Percentiles rank a stretch among this genome's conserved stretches.
These are phyloP conservation scores for Gossypium stocksii DNA, from an alignment of 345 rosid genomes.

Conservation along the genomic window DNA sequence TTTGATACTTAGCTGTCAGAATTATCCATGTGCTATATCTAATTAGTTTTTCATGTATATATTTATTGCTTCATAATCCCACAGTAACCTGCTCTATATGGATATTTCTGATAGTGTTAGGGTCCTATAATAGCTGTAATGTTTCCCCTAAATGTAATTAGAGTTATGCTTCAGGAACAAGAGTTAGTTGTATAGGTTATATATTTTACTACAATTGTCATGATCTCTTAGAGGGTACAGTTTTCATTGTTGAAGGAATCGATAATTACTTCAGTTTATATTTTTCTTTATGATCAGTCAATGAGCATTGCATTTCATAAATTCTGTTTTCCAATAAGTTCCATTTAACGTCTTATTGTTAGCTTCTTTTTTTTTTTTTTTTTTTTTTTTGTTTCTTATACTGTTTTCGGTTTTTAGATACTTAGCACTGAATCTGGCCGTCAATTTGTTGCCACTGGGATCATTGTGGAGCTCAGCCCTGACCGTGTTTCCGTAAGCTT, in stretches of 20 bases:
- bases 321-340: background rate
- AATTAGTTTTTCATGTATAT: background rate
- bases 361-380: background rate
- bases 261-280: background rate
- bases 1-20: constrained; percentile 4
- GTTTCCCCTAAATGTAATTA: background rate
- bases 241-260: background rate
- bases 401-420: constrained; percentile 39
- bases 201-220: background rate
- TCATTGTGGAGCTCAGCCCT: constrained; percentile 59
- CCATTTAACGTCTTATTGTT: background rate
- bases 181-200: background rate
- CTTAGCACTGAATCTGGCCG: constrained; percentile 59
- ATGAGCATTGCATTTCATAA: constrained; percentile 7
- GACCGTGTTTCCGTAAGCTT: constrained; percentile 75
- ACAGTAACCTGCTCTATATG: background rate
- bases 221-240: background rate
- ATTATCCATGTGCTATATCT: background rate
- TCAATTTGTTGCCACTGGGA: constrained; percentile 67
- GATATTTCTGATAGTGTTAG: background rate
- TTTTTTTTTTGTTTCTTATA: constrained; percentile 4
- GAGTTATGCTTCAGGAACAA: background rate
- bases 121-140: background rate
- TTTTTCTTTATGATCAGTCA: background rate
- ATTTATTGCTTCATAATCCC: background rate